Conservation (phyloP, 2,329 filamentous ascomycete genomes). For the Chrysosphaeria jannelii region DNA sequence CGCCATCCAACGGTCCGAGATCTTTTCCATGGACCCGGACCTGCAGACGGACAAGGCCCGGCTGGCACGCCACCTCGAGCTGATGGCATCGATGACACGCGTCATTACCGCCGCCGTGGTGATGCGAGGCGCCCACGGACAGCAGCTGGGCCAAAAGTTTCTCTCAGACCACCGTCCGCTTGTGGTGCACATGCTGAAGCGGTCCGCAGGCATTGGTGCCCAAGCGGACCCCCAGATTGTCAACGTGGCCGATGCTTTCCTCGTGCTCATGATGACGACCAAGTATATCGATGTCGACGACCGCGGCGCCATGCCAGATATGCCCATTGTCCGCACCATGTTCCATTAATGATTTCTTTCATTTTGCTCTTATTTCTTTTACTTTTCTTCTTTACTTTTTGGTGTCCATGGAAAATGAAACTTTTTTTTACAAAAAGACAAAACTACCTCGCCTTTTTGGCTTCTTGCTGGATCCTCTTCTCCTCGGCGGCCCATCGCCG, state of each 20-base stretch:
- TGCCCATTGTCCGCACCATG: no score
- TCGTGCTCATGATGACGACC: slow-evolving; percentile 54
- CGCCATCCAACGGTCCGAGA: slow-evolving; percentile 46
- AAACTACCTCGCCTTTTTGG: no score
- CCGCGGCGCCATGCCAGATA: no score
- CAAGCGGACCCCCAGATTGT: slow-evolving; percentile 25
- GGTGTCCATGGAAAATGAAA: no score
- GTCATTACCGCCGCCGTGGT: slow-evolving; percentile 61
- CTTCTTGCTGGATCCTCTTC: no score
- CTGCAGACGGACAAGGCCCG: slow-evolving; percentile 37
- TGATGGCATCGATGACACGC: slow-evolving; percentile 52
- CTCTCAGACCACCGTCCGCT: slow-evolving; percentile 55
- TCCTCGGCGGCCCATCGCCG: no score
- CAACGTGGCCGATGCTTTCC: slow-evolving; percentile 60
- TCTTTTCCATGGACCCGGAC: slow-evolving; percentile 78
- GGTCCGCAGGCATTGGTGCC: slow-evolving; percentile 40
- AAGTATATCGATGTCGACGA: no score
- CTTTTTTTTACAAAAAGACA: no score
- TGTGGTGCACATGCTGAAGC: slow-evolving; percentile 72
- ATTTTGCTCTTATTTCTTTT: no score
- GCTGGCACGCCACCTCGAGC: slow-evolving; percentile 52
- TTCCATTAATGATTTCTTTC: no score
- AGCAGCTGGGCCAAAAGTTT: slow-evolving; percentile 52
- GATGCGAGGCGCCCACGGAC: slow-evolving; percentile 54
- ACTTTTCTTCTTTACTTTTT: no score